Evolutionary conservation across 208 protist genomes (phyloP), one percentile per base, ranked within the genome.

Genomic region (Wallacemonas sp.): DNA sequence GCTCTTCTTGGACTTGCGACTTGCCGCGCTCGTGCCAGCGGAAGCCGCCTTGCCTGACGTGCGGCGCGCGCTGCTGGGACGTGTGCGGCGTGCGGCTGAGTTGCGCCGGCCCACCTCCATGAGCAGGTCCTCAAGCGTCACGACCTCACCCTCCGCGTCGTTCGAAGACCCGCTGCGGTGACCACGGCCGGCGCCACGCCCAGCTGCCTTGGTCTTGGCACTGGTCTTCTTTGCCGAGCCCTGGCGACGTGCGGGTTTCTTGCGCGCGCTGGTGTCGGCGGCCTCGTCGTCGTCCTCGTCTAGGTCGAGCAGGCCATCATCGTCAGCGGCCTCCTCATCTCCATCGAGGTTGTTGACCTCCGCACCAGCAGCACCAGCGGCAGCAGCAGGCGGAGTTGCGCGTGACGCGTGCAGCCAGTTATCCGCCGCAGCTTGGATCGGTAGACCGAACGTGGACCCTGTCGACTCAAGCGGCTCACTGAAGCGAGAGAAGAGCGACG

Each of bases 191-290:
- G 52, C 52, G 19, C 43, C 16, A 19, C 38, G 55, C n/a, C 52
- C 44, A 27, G 43, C 46, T 2, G 39, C 33, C 27, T 64, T 70
- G 30, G 30, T 64, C 66, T 49, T 70, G 66, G 24, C 62, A 68
- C 27, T 73, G 73, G 23, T 71, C 66, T 8, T 61, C 67, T 1
- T 16, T 47, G 23, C 62, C 1, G 60, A 29, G 38, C 33, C 6
- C 5, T 2, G 34, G 23, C 36, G 56, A 12, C 24, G 5, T 12
- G 17, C 17, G 30, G 21, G 39, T 6, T 34, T 33, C n/a, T 47
- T 64, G 30, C 14, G 21, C 21, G 46, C 21, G 2, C 27, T 32
- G 17, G 17, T 55, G 23, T 67, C 60, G 21, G 30, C 56, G 1
- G 3, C 54, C 9, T 17, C 68, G 2, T 61, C 67, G n/a, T 57